Base-by-base conservation (phyloP, 768 basidiomycete species). In the Hemileccinum rubropunctum region DNA sequence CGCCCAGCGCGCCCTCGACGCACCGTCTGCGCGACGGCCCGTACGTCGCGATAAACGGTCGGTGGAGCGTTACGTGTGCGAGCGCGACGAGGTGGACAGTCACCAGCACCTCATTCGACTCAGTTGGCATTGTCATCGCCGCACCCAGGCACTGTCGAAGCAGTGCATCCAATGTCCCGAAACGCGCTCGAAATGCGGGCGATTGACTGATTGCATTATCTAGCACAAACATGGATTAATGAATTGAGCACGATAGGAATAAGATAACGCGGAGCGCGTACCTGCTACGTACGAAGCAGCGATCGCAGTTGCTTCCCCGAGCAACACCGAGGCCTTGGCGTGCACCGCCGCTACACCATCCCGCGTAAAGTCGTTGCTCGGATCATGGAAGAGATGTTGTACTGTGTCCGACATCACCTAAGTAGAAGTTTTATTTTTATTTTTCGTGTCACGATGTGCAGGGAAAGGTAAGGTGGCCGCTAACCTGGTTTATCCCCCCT, bases 111-210 rank as follows among this genome's bases (percentile, higher is more conserved):
- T 62, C 48, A 11, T 42, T 32, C 11, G 17, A n/a, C 14, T 10
- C 14, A 9, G 37, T 51, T 6, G 46, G 28, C 21, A 48, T 17
- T 6, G 42, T 20, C 32, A 63, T 45, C 30, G 49, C 61, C 34
- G 46, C 50, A 38, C 14, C 46, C 21, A 52, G 42, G 35, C 50
- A 62, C 2, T 59, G 58, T 5, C 76, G 74, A 33, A 81, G 75
- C 40, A 80, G 68, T 28, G 66, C 60, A 52, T 78, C 75, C 47
- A 81, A 62, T 3, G 72, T 73, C 36, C 68, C 68, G 18, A 81
- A 80, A 7, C 74, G 72, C 13, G 67, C 61, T 21, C 67, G 67
- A 47, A 78, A 78, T 4, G 71, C 65, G 47, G 73, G 63, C 23
- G 70, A 67, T 48, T 80, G 78, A 27, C 71, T 61, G 37, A 68